These are phyloP conservation scores for Aaosphaeria arxii DNA, from an alignment of 2,329 filamentous ascomycete species.

Conservation along the genomic window DNA sequence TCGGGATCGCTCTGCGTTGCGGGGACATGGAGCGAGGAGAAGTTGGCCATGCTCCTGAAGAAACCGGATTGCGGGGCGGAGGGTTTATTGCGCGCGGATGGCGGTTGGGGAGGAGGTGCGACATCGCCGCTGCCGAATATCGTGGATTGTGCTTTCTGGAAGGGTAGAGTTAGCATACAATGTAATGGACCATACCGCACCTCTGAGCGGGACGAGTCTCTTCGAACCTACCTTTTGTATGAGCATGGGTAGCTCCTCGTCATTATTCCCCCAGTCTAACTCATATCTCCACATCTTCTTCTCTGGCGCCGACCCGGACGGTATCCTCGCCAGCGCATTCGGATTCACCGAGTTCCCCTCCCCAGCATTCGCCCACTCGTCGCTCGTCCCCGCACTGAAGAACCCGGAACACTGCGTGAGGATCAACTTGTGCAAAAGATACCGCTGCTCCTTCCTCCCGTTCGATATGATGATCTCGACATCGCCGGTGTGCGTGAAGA, in stretches of 20 bases:
- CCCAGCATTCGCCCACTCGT: slow-evolving; percentile 64
- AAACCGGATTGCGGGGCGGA: slow-evolving; percentile 66
- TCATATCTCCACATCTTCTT: slow-evolving; percentile 81
- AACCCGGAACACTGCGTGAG: slow-evolving; percentile 88
- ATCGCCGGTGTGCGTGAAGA: slow-evolving; percentile 87
- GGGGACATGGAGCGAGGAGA: slow-evolving; percentile 55
- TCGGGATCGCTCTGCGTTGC: slow-evolving; percentile 52
- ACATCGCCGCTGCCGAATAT: slow-evolving; percentile 54
- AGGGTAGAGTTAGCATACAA: neutral
- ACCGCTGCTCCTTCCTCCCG: slow-evolving; percentile 72
- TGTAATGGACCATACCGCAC: too few relatives aligned
- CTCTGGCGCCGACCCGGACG: slow-evolving; percentile 39
- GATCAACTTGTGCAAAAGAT: slow-evolving; percentile 83
- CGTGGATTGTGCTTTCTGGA: slow-evolving; percentile 41
- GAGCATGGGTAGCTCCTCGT: slow-evolving; percentile 80
- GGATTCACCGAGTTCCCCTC: slow-evolving; percentile 23
- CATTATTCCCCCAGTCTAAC: slow-evolving; percentile 69
- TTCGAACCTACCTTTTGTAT: slow-evolving; percentile 65
- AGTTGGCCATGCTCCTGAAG: slow-evolving; percentile 84
- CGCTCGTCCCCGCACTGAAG: slow-evolving; percentile 81
- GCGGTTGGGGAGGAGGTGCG: slow-evolving; percentile 41
- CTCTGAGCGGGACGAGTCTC: too few relatives aligned
- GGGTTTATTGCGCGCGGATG: slow-evolving; percentile 61
- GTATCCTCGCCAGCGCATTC: slow-evolving; percentile 39
- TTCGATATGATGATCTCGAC: slow-evolving; percentile 80